A percentile compares a stretch with the other conserved stretches of the same genome.
These are phyloP conservation scores for Cyphellophora attinorum DNA, from an alignment of 2,329 filamentous ascomycete genomes.

Conservation along the genomic window DNA sequence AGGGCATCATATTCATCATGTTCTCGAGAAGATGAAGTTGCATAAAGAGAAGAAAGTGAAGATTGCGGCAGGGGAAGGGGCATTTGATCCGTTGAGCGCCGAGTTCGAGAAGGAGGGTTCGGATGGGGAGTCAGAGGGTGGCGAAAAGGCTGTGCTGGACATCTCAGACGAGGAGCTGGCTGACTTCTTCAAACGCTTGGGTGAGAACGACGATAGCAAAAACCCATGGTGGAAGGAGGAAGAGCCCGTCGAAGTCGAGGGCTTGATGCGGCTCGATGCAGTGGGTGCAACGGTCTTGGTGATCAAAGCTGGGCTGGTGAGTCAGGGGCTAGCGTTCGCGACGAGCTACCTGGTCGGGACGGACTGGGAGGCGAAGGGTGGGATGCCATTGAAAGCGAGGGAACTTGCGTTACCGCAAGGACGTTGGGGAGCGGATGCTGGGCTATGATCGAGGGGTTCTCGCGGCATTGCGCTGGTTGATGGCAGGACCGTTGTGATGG, in stretches of 20 bases:
- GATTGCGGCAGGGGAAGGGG: background rate
- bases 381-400: constrained; percentile 10
- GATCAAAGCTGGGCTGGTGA: constrained; percentile 1
- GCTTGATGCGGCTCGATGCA: constrained; percentile 1
- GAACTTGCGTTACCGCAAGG: constrained; percentile 5
- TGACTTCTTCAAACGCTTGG: background rate
- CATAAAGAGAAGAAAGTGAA: background rate
- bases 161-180: background rate
- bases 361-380: constrained; percentile 6
- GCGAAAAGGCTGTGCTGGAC: no score
- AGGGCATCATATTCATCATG: constrained; percentile 13
- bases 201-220: background rate
- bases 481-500: no score
- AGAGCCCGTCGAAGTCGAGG: background rate
- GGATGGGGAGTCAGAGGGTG: no score
- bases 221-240: background rate
- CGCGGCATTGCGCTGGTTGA: background rate
- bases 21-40: constrained; percentile 2
- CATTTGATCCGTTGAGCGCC: background rate
- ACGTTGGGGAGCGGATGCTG: constrained; percentile 3
- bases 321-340: constrained; percentile 2
- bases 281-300: constrained; percentile 2
- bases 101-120: background rate
- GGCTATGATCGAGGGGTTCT: background rate
- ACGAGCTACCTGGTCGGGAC: constrained; percentile 3